These are phyloP conservation scores for Juglanconis oblonga DNA, from an alignment of 2,329 filamentous ascomycete species.

Conservation along the genomic window DNA sequence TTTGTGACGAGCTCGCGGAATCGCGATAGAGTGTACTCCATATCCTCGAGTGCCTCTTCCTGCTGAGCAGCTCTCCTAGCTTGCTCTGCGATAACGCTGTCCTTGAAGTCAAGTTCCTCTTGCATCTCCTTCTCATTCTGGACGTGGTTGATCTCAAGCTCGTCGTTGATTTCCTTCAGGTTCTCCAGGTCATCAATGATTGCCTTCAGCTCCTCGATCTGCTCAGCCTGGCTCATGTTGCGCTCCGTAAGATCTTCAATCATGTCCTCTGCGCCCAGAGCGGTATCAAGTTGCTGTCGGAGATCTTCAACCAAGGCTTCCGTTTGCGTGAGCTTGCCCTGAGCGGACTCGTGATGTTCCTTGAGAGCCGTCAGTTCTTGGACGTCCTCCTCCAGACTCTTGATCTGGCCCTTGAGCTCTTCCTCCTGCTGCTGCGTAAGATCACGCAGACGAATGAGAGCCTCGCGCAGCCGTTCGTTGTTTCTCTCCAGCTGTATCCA, in stretches of 20 bases:
- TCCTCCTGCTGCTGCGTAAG: slow-evolving; percentile 81
- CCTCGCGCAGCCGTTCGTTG: slow-evolving; percentile 83
- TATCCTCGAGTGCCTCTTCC: slow-evolving; percentile 76
- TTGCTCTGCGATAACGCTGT: slow-evolving; percentile 80
- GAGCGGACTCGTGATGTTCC: slow-evolving; percentile 65
- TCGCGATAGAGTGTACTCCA: slow-evolving; percentile 83
- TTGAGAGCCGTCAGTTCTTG: slow-evolving; percentile 65
- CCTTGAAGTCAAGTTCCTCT: slow-evolving; percentile 87
- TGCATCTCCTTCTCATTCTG: slow-evolving; percentile 94
- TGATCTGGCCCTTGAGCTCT: slow-evolving; percentile 73
- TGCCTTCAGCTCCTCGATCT: slow-evolving; percentile 77
- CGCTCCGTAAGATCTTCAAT: slow-evolving; percentile 88
- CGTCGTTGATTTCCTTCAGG: slow-evolving; percentile 88
- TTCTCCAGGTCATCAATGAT: slow-evolving; percentile 85
- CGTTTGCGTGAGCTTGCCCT: slow-evolving; percentile 69
- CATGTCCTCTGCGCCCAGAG: slow-evolving; percentile 86
- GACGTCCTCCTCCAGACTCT: slow-evolving; percentile 69
- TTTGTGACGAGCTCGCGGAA: slow-evolving; percentile 88
- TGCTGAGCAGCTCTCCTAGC: slow-evolving; percentile 70
- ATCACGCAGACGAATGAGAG: slow-evolving; percentile 79
- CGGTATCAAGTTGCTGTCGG: slow-evolving; percentile 85
- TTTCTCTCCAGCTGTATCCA: slow-evolving; percentile 91
- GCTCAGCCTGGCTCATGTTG: slow-evolving; percentile 78
- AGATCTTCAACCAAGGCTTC: slow-evolving; percentile 81
- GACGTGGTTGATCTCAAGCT: slow-evolving; percentile 88